These are phyloP conservation scores for Sugiyamaella chiloensis DNA, from an alignment of 805 yeast genomes.

Conservation along the genomic window DNA sequence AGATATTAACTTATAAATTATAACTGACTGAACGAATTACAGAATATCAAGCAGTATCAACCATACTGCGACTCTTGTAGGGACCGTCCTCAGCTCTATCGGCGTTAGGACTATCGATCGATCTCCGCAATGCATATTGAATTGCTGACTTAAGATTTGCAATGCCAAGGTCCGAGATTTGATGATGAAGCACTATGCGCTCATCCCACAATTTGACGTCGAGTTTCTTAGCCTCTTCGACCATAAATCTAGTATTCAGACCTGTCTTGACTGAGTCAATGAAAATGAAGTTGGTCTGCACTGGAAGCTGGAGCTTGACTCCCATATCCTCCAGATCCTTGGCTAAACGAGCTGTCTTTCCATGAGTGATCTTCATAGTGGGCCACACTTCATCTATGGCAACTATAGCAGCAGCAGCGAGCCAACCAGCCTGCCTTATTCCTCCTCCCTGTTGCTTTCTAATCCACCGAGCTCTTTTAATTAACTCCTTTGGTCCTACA, in stretches of 20 bases:
- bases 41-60: too few species aligned
- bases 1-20: too few species aligned
- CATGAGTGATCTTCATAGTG: conserved; percentile 49
- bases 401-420: conserved; percentile 74
- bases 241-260: conserved; percentile 56
- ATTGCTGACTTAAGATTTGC: conserved; percentile 32
- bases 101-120: conserved; percentile 2
- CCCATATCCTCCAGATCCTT: conserved; percentile 36
- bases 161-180: conserved; percentile 52
- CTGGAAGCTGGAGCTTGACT: conserved; percentile 65
- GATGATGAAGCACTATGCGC: conserved; percentile 79
- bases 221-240: conserved; percentile 53
- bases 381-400: conserved; percentile 74
- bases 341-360: conserved; percentile 49
- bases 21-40: too few species aligned
- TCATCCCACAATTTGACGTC: conserved; percentile 66
- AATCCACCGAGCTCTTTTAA: conserved; percentile 75
- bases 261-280: conserved; percentile 58
- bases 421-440: conserved; percentile 80
- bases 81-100: neutral
- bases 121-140: conserved; percentile 5
- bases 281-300: conserved; percentile 80
- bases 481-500: conserved; percentile 60
- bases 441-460: conserved; percentile 94
- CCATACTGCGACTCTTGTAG: conserved; percentile 10